These are phyloP conservation scores for Pseudonitzschia multistriata DNA, from an alignment of 108 stramenopile species.

Conservation along the genomic window DNA sequence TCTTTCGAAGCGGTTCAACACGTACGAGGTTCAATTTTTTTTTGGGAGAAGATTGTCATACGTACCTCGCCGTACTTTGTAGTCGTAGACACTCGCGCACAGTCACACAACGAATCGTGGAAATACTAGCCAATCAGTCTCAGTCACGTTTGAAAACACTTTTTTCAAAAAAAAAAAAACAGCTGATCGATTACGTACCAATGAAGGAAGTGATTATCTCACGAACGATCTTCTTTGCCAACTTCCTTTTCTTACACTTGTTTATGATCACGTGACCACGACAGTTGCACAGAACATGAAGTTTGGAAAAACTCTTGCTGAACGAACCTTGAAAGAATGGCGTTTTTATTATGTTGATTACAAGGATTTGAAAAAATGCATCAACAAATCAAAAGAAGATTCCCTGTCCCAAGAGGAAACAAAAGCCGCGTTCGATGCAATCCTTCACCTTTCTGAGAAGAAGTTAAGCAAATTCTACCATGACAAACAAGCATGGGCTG, in stretches of 20 bases:
- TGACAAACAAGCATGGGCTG: constrained; percentile 56
- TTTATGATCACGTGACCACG: background rate
- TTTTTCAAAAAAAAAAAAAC: no score
- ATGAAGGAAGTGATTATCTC: background rate
- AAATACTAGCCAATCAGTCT: background rate
- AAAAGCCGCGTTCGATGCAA: constrained; percentile 17
- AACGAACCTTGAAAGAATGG: constrained; percentile 52
- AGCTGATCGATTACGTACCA: no score
- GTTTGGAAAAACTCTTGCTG: constrained; percentile 50
- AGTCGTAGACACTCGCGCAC: constrained; percentile 7
- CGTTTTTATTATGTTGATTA: constrained; percentile 56
- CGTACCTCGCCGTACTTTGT: background rate
- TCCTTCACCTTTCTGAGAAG: constrained; percentile 42
- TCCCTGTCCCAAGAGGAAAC: constrained; percentile 19
- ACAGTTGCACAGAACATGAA: constrained; percentile 28
- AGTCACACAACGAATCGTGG: constrained; percentile 7
- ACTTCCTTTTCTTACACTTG: background rate
- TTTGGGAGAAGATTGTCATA: background rate
- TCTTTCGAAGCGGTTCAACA: background rate
- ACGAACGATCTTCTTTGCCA: background rate
- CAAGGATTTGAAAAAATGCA: constrained; percentile 46
- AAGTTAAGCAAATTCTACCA: constrained; percentile 57
- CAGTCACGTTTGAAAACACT: background rate
- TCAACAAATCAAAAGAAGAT: constrained; percentile 27
- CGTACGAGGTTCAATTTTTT: background rate